Base-by-base conservation (phyloP, 441 rosid species). In the Melastoma candidum region DNA sequence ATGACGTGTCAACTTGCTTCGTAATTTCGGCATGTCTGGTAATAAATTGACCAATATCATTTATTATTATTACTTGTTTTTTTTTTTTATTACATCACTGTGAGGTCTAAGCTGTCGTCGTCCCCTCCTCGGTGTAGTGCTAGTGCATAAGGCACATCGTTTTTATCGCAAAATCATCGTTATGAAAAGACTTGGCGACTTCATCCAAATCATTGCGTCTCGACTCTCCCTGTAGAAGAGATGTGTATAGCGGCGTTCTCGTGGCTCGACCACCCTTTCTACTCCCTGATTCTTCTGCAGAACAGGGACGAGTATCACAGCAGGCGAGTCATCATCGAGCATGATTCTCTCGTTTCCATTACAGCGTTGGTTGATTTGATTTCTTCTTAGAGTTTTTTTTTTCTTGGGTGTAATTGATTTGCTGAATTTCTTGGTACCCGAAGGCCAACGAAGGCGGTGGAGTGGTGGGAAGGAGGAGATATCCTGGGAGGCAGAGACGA, bases 281-380 rank as follows among this genome's bases (percentile, higher is more conserved):
- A 81, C 65, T 80, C 86, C 56, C 53, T 84, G 41, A 68, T 82
- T 44, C 86, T 84, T 48, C 39, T 76, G 68, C 84, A 68, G 10
- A 84, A 84, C 77, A 70, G 89, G 70, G 89, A 84, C 50, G 93
- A 84, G 54, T 79, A 76, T 66, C 86, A 79, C 69, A 57, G 60
- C 69, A 79, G 89, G 93, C 70, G 64, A 53, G 68, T 49, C 8
- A 32, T 32, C 41, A 3, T 17, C 22, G 22, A 17, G 22, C 22
- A 17, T 17, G 22, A 17, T 17, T 17, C 22, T 39, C 44, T 5
- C 44, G 41, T 24, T 48, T 25, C 48, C 41, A 6, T 5, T 14
- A 17, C 26, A 11, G 46, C 22, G 26, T 47, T 11, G 11, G n/a
- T 9, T 6, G 7, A 25, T 2, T 36, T 6, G 14, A 7, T 41